A percentile compares a stretch with the other conserved stretches of the same genome.
Conservation (phyloP, 2,329 filamentous ascomycete species). For the Arthrobotrys musiformis region DNA sequence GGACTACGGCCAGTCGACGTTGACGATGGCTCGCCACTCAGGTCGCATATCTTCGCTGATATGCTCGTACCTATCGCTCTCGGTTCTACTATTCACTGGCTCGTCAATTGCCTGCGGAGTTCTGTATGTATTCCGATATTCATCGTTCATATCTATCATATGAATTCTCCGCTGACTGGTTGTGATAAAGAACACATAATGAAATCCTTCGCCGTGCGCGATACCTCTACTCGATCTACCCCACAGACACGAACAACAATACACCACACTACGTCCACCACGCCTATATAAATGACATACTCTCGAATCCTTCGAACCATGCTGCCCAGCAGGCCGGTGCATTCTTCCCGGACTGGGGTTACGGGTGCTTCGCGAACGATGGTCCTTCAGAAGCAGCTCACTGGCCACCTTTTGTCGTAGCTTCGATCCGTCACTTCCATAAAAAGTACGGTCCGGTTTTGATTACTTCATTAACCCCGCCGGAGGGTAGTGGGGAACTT, state of each 20-base stretch:
- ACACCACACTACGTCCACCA: conserved; percentile 36
- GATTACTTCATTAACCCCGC: conserved; percentile 16
- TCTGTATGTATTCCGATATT: conserved; percentile 8
- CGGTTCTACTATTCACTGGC: conserved; percentile 7
- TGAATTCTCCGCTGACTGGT: too few relatives aligned
- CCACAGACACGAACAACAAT: conserved; percentile 44
- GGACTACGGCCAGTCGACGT: neutral
- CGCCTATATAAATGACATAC: conserved; percentile 52
- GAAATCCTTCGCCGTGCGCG: conserved; percentile 58
- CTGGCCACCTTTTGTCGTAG: conserved; percentile 59
- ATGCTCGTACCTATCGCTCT: conserved; percentile 21
- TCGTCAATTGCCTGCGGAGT: conserved; percentile 38
- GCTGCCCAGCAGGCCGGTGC: conserved; percentile 58
- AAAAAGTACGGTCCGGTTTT: conserved; percentile 57
- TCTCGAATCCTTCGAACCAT: conserved; percentile 41
- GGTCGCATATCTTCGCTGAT: conserved; percentile 45
- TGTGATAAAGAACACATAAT: conserved; percentile 58
- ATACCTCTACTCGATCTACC: conserved; percentile 58
- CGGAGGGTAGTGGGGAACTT: conserved; percentile 3
- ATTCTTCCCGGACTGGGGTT: conserved; percentile 60
- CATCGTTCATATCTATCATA: neutral
- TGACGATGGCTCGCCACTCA: neutral
- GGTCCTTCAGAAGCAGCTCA: conserved; percentile 58
- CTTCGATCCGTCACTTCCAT: conserved; percentile 57
- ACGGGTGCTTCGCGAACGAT: conserved; percentile 59